Conservation (phyloP, 2,329 filamentous ascomycete species). For the Tricladium varicosporioides region DNA sequence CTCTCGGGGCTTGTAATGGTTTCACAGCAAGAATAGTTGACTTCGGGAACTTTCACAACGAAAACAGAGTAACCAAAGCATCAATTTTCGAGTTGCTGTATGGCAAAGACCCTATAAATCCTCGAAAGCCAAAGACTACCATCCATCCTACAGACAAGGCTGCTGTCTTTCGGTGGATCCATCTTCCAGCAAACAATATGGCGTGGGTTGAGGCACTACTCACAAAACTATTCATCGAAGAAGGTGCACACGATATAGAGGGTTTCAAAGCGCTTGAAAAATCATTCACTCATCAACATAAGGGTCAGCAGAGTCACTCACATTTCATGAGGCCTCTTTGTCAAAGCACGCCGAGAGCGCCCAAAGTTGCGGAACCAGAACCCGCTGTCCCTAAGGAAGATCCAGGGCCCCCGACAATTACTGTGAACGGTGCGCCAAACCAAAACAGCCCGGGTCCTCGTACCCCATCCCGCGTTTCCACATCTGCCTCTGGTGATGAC, state of each 20-base stretch:
- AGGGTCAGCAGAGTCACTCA: constrained; percentile 27
- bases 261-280: constrained; percentile 28
- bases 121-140: constrained; percentile 22
- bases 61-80: constrained; percentile 20
- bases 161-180: constrained; percentile 28
- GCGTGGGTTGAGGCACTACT: constrained; percentile 29
- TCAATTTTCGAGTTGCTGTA: constrained; percentile 27
- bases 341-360: constrained; percentile 23
- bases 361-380: constrained; percentile 8
- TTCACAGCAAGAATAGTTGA: constrained; percentile 28
- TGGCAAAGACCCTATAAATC: constrained; percentile 23
- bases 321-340: constrained; percentile 31
- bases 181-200: constrained; percentile 31
- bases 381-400: constrained; percentile 5
- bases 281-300: constrained; percentile 29
- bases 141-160: constrained; percentile 24
- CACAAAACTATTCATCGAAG: constrained; percentile 29
- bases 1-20: constrained; percentile 27
- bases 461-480: constrained; percentile 13
- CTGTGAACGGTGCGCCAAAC: constrained; percentile 21
- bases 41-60: constrained; percentile 27
- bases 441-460: constrained; percentile 6
- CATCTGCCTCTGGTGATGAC: constrained; percentile 12
- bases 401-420: constrained; percentile 20
- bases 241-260: constrained; percentile 27